A percentile compares a stretch with the other conserved stretches of the same genome.
These are phyloP conservation scores for Colletotrichum chrysophilum DNA, from an alignment of 2,329 filamentous ascomycete genomes.

Conservation along the genomic window DNA sequence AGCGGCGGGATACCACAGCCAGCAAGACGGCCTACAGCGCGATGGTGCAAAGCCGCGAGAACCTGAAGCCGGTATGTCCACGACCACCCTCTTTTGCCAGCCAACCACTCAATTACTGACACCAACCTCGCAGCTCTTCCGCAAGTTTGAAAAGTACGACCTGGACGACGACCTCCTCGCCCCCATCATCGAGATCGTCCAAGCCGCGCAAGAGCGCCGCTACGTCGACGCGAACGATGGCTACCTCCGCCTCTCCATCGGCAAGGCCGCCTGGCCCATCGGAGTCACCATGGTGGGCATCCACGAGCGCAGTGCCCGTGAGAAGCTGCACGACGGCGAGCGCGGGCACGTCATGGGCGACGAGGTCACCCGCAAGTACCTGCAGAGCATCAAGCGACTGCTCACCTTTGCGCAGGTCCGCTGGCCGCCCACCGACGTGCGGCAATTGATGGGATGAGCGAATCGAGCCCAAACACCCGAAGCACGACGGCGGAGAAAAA, in stretches of 20 bases:
- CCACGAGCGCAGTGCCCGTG: constrained; percentile 92
- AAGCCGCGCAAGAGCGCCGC: constrained; percentile 84
- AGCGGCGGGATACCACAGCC: constrained; percentile 68
- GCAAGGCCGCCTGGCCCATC: constrained; percentile 97
- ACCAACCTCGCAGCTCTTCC: constrained; percentile 67
- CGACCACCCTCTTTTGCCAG: neutral
- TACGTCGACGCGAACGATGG: constrained; percentile 98
- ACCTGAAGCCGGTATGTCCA: constrained; percentile 73
- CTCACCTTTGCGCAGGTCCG: constrained; percentile 95
- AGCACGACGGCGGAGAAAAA: neutral
- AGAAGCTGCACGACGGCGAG: constrained; percentile 89
- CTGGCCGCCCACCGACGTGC: constrained; percentile 91
- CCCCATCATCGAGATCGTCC: constrained; percentile 89
- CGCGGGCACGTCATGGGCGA: constrained; percentile 97
- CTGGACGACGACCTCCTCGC: constrained; percentile 80
- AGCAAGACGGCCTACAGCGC: constrained; percentile 83
- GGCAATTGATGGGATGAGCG: constrained; percentile 88
- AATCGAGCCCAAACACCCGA: neutral
- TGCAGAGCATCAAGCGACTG: constrained; percentile 97
- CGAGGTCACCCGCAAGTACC: constrained; percentile 91
- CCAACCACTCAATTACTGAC: neutral
- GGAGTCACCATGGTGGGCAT: constrained; percentile 99
- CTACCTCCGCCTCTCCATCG: constrained; percentile 90
- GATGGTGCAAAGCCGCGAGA: constrained; percentile 86
- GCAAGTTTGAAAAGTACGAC: constrained; percentile 82